Conservation (phyloP, 352 stramenopile species). For the Globisporangium acanthophoron region DNA sequence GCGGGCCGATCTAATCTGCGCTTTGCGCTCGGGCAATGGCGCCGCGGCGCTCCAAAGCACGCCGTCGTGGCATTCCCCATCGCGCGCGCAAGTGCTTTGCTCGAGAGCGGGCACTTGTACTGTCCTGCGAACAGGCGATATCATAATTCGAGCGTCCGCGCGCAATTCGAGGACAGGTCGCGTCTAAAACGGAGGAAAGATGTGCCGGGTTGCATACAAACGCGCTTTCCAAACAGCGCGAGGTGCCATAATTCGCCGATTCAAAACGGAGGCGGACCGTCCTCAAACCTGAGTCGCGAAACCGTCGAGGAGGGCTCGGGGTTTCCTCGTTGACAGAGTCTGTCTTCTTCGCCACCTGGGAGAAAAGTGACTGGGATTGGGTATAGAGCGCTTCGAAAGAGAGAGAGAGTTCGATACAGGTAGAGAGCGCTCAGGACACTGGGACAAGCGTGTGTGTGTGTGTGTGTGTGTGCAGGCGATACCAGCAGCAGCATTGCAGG, state of each 20-base stretch:
- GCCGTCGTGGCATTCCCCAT: too few relatives aligned
- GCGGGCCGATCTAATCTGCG: too few relatives aligned
- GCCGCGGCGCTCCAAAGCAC: too few relatives aligned
- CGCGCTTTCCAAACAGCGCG: background rate
- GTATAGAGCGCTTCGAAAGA: background rate
- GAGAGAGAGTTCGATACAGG: background rate
- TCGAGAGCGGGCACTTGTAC: too few relatives aligned
- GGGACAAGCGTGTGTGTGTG: conserved; percentile 3
- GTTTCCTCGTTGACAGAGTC: background rate
- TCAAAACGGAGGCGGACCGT: background rate
- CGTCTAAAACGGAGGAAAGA: background rate
- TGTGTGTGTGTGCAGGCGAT: background rate
- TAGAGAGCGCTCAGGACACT: conserved; percentile 3
- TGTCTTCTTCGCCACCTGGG: background rate
- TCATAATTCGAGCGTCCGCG: too few relatives aligned
- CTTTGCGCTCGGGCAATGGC: too few relatives aligned
- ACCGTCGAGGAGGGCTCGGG: background rate
- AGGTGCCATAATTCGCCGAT: background rate
- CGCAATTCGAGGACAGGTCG: background rate
- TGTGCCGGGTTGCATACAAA: background rate
- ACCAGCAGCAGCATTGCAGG: background rate
- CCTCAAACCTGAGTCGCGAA: background rate
- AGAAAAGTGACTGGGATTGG: background rate
- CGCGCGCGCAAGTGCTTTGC: too few relatives aligned
- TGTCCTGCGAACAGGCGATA: background rate